Evolutionary conservation across 2,329 filamentous ascomycete genomes (phyloP).

Genomic region (Ophiocordyceps camponoti-leonardi): DNA sequence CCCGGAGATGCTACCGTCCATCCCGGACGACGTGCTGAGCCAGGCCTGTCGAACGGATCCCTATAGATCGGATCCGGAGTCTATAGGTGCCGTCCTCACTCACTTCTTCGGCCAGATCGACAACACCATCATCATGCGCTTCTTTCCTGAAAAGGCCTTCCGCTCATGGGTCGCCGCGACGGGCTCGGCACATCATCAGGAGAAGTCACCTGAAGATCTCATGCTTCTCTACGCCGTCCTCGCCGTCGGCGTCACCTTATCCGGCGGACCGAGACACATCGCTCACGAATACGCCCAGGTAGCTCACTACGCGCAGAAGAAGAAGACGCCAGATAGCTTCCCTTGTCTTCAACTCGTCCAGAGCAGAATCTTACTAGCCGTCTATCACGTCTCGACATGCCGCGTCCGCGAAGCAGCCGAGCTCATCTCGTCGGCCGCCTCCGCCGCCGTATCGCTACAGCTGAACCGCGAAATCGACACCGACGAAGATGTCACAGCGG

Average conservation of each 20-base stretch:
- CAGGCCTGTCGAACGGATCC: slow-evolving; percentile 33
- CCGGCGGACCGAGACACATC: slow-evolving; percentile 18
- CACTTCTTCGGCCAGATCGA: slow-evolving; percentile 25
- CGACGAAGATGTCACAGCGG: slow-evolving; percentile 13
- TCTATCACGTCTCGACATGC: slow-evolving; percentile 47
- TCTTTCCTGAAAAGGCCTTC: slow-evolving; percentile 22
- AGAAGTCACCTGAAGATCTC: slow-evolving; percentile 23
- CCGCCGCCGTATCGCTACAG: slow-evolving; percentile 39
- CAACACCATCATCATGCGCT: slow-evolving; percentile 21
- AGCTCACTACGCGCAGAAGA: slow-evolving; percentile 34
- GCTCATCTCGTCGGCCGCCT: slow-evolving; percentile 42
- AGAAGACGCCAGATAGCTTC: slow-evolving; percentile 4
- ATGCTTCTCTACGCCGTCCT: slow-evolving; percentile 29
- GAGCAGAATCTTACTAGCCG: slow-evolving; percentile 44
- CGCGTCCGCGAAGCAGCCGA: slow-evolving; percentile 45
- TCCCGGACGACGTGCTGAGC: slow-evolving; percentile 29
- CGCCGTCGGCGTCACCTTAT: slow-evolving; percentile 19
- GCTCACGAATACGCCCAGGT: slow-evolving; percentile 28
- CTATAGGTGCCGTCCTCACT: slow-evolving; percentile 19
- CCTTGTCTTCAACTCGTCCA: slow-evolving; percentile 45
- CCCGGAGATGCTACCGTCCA: slow-evolving; percentile 23
- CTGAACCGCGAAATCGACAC: slow-evolving; percentile 44
- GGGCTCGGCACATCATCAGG: slow-evolving; percentile 16
- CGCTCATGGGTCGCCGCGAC: slow-evolving; percentile 16
- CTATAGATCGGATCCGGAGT: slow-evolving; percentile 25